Evolutionary conservation across 2,329 filamentous ascomycete species (phyloP), one percentile per base, ranked within the genome.

Genomic region (Ilyonectria destructans): DNA sequence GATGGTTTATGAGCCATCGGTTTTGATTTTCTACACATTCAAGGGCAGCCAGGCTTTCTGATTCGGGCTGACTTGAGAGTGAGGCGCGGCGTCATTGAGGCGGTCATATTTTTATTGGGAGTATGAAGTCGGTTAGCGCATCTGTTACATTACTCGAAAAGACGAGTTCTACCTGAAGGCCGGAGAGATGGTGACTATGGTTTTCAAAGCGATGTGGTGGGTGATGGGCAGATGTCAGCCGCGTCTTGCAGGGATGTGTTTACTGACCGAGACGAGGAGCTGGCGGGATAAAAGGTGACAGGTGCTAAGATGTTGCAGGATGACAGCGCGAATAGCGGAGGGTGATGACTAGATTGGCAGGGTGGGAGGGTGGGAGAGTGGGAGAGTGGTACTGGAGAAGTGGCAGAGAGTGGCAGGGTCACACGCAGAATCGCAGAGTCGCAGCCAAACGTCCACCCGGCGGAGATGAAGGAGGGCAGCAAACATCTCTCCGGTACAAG

Each of bases 161-260:
- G 49, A 40, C 26, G 10, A 33, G 13, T 33, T 52, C 17, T 10
- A 19, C 10, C 10, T 13, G n/a, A 33, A 29, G n/a, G 29, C 49
- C 21, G 29, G 6, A 52, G 26, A 31, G n/a, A 33, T 35, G 17
- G 26, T 19, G 8, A 9, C 8, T 10, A 5, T 31, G 29, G 29
- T 33, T 52, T 52, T 52, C 49, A 52, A 52, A 52, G 2, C 26
- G 13, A 31, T 52, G 49, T 6, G 48, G n/a, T 52, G 26, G 15
- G 13, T n/a, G n/a, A 52, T 29, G 26, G 17, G 29, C 23, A 51
- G 23, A 10, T 7, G 26, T n/a, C 8, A 15, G 26, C 15, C 10
- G 48, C 7, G 26, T 12, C 29, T 29, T 19, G 29, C 10, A 31
- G 49, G 29, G 29, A 21, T 35, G 4, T 12, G 17, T 40, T 40